Evolutionary conservation across 2,329 filamentous ascomycete species (phyloP), one percentile per base, ranked within the genome.

Genomic region (Delphinella strobiligena): DNA sequence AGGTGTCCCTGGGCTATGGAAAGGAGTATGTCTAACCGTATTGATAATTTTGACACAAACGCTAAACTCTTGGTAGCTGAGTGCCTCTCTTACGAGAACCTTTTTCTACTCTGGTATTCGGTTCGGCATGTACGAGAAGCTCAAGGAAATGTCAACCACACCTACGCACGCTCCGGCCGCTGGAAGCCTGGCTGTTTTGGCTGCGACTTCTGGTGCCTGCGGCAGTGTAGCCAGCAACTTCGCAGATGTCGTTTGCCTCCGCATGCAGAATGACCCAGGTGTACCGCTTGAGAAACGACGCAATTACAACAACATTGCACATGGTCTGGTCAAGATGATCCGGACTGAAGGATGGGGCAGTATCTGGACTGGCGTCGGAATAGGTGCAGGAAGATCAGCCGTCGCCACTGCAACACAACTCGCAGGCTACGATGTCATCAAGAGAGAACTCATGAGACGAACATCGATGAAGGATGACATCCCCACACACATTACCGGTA

Each of bases 391-490:
- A 31, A 44, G 48, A 44, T 45, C 48, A 41, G 45, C 43, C 3
- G 40, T 50, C 9, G 42, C 37, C 4, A 46, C 46, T 2, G 48
- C 48, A 8, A 48, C 48, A 4, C 48, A 50, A 34, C 38, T 50
- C 17, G 48, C 48, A 22, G 48, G 48, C 12, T 50, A 50, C 40
- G 48, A 50, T 37, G 40, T 50, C 15, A 40, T 47, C 46, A 50
- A 50, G 34, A 46, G 46, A 10, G 48, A 50, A 19, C 33, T 50
- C 22, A 42, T 50, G 46, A 41, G 42, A 18, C 29, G 46, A 15
- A 50, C 48, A 29, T 37, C 47, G 1, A 36, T 48, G 40, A 40
- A 40, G 19, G 48, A 50, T 34, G 34, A 45, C 11, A 33, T 48
- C 7, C 43, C 46, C 3, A 45, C 47, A 10, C 48, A 50, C 19